Evolutionary conservation across 2,329 filamentous ascomycete species (phyloP), one percentile per base, ranked within the genome.

Genomic region (Fusarium ramigenum): DNA sequence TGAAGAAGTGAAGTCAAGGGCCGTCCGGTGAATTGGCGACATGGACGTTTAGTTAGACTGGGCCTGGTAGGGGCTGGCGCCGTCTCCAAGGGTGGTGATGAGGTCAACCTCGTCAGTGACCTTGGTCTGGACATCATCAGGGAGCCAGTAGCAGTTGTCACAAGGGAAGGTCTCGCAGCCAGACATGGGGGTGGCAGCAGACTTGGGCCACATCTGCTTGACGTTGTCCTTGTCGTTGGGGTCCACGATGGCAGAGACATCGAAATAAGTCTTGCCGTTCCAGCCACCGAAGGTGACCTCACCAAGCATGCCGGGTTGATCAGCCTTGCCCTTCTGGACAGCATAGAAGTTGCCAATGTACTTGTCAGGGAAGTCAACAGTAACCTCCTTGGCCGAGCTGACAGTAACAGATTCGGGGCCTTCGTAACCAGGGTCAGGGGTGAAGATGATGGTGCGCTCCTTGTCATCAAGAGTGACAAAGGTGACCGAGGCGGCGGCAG

Each of bases 241-340:
- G 79, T 87, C 81, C 75, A 89, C 86, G 72, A 90, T 90, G 78
- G 87, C 87, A 16, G 87, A 89, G 70, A 90, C 87, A 71, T 90
- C 88, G 65, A 88, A 90, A 84, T 85, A 90, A 64, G 85, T 88
- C 66, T 82, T 69, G 72, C 82, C 87, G 59, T 79, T 76, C 80
- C 80, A 88, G 77, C 85, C 86, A 60, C 85, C 81, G 77, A 87
- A 88, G 72, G 81, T 80, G 62, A 87, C 82, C 83, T 88, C 86
- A 60, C 86, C 86, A 63, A 88, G 84, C 85, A 88, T 89, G 74
- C 88, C 88, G 9, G 83, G 79, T 46, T 77, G 75, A 73, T 85
- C 80, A 16, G 77, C 50, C 5, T 78, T 66, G 60, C 87, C 88
- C 34, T 87, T 79, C 44, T 81, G 80, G 72, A 88, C 78, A 49